Conservation (phyloP, 129 eudicot species). For the Tagetes patula region DNA sequence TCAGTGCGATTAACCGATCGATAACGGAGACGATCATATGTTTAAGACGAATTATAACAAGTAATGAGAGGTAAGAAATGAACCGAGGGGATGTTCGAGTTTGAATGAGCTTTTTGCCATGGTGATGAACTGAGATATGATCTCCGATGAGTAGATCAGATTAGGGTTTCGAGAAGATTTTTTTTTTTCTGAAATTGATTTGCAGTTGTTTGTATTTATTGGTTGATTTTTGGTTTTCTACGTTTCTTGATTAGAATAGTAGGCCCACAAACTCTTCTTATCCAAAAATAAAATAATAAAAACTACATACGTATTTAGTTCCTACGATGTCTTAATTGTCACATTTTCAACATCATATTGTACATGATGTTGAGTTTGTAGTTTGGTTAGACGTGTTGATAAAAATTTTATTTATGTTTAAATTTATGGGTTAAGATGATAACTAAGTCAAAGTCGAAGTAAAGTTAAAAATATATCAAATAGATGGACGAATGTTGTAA, state of each 20-base stretch:
- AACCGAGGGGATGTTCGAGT: constrained; percentile 89
- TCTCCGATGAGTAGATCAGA: constrained; percentile 13
- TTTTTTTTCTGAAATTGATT: neutral
- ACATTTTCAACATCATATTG: too few relatives aligned
- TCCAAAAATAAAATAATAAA: neutral
- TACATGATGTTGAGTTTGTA: too few relatives aligned
- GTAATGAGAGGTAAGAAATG: constrained; percentile 6
- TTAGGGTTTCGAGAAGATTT: constrained; percentile 29
- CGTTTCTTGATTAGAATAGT: constrained; percentile 4
- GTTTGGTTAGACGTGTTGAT: too few relatives aligned
- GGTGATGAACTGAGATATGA: constrained; percentile 22
- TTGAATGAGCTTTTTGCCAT: constrained; percentile 94
- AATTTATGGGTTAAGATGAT: too few relatives aligned
- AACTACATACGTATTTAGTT: too few relatives aligned
- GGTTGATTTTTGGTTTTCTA: constrained; percentile 26
- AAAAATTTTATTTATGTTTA: too few relatives aligned
- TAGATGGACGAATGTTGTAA: too few relatives aligned
- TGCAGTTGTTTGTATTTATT: neutral
- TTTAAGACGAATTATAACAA: neutral
- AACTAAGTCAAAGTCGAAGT: too few relatives aligned
- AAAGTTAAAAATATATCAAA: too few relatives aligned
- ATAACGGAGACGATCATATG: neutral
- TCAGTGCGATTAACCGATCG: constrained; percentile 16
- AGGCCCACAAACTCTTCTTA: constrained; percentile 18
- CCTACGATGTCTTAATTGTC: too few relatives aligned